Evolutionary conservation across 2,329 filamentous ascomycete species (phyloP).

Genomic region (Pestalotiopsis sp.): DNA sequence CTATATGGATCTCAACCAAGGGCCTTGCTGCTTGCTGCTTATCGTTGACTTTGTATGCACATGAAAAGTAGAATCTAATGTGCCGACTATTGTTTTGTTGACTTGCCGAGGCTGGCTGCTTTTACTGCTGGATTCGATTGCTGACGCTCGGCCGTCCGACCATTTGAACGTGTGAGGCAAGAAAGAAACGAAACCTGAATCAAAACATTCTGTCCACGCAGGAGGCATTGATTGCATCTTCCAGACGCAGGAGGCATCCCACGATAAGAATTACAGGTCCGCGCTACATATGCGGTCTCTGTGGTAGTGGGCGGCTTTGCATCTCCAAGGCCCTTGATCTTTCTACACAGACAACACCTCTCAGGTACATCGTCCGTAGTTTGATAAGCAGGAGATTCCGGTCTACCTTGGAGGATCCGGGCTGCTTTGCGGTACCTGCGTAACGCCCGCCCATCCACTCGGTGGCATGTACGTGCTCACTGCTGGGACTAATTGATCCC

Average conservation of each 20-base stretch:
- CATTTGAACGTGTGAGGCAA: not conserved
- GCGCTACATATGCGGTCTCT: not conserved
- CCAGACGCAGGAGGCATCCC: not conserved
- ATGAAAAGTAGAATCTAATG: no score
- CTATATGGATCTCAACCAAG: no score
- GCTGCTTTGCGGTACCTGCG: conserved; percentile 2
- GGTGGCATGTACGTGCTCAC: not conserved
- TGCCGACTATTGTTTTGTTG: no score
- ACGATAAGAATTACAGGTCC: not conserved
- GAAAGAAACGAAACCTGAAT: not conserved
- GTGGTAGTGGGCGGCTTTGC: not conserved
- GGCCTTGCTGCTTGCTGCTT: no score
- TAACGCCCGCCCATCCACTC: not conserved
- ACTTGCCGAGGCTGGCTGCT: no score
- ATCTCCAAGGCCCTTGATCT: not conserved
- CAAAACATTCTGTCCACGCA: not conserved
- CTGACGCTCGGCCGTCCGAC: not conserved
- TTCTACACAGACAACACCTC: not conserved
- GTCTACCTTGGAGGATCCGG: not conserved
- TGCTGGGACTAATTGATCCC: conserved; percentile 6
- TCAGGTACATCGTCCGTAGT: not conserved
- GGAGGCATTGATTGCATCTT: not conserved
- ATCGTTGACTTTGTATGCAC: no score
- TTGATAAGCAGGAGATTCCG: not conserved
- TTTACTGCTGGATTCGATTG: no score